Conservation (phyloP, 2,329 filamentous ascomycete species). For the Arthrobotrys conoides region DNA sequence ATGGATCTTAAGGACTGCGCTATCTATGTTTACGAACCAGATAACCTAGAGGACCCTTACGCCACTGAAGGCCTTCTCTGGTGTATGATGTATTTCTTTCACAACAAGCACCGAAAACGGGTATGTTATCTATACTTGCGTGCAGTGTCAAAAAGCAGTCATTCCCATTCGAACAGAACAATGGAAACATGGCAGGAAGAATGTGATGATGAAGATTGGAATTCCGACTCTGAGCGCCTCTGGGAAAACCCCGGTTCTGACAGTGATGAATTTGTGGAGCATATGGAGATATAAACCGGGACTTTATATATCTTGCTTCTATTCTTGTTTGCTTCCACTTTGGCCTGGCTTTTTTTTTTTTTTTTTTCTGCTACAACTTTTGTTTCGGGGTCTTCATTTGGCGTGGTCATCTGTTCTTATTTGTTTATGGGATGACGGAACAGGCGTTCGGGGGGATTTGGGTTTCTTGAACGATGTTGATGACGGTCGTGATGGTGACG, state of each 20-base stretch:
- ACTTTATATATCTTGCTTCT: background rate
- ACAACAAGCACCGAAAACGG: constrained; percentile 91
- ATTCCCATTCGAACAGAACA: constrained; percentile 71
- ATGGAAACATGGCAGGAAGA: constrained; percentile 64
- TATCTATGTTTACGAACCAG: constrained; percentile 89
- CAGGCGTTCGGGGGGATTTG: constrained; percentile 27
- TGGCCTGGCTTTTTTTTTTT: constrained; percentile 5
- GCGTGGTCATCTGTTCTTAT: constrained; percentile 30
- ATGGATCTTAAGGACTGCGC: constrained; percentile 92
- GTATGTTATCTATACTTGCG: constrained; percentile 95
- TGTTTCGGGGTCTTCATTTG: constrained; percentile 38
- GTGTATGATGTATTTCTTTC: constrained; percentile 97
- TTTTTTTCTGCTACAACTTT: constrained; percentile 15
- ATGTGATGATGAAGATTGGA: constrained; percentile 67
- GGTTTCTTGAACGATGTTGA: background rate
- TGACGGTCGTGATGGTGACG: background rate
- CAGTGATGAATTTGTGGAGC: constrained; percentile 62
- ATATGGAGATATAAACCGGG: constrained; percentile 61
- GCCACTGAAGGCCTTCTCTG: constrained; percentile 94
- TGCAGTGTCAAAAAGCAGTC: constrained; percentile 83
- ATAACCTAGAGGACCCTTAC: constrained; percentile 81
- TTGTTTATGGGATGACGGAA: constrained; percentile 8
- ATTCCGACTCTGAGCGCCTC: constrained; percentile 69
- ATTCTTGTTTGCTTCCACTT: constrained; percentile 15
- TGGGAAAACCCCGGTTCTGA: constrained; percentile 65